Base-by-base conservation (phyloP, 202 grass and related monocot species). In the Cymbopogon flexuosus region DNA sequence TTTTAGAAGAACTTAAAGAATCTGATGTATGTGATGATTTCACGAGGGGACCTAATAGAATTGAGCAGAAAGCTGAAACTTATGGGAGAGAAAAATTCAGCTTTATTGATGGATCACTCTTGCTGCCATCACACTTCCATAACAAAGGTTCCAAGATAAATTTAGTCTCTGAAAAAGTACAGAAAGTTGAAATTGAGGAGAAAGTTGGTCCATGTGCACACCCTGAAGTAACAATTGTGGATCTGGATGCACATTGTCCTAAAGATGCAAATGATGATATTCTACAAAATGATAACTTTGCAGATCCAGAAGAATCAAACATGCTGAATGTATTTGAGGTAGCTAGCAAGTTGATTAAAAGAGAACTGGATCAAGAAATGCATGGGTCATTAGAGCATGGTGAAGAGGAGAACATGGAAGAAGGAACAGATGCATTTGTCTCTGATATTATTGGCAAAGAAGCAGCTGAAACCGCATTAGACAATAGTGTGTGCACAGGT, bases 291-390 rank as follows among this genome's bases (percentile, higher is more conserved):
- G 70, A 24, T 79, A 65, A 77, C 46, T 41, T 75, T 64, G 37
- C 24, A 76, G 62, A 76, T 13, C 39, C 13, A 69, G 89, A 91
- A 88, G 83, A 78, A 60, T 72, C 54, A 78, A 41, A 78, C 47
- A 43, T 82, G 78, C 76, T 65, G 39, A 90, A 83, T 68, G 47
- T 82, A 18, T 84, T 86, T 39, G 80, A 89, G 76, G 72, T 63
- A 58, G 68, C 77, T 46, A 89, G 80, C 64, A 87, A 82, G 49
- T 79, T 78, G 31, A 85, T 81, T 10, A 80, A 91, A 89, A 69
- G 84, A 58, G 81, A 85, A 10, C 40, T 80, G 24, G 82, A 78
- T 65, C 83, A 91, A 80, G 75, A 71, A 85, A 65, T 39, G 22
- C 73, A 68, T 61, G 74, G 68, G 36, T 76, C 57, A 75, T 33